phyloP scores from a whole-genome alignment of 75 land plant species.

The Isoetes taiwanensis region DNA sequence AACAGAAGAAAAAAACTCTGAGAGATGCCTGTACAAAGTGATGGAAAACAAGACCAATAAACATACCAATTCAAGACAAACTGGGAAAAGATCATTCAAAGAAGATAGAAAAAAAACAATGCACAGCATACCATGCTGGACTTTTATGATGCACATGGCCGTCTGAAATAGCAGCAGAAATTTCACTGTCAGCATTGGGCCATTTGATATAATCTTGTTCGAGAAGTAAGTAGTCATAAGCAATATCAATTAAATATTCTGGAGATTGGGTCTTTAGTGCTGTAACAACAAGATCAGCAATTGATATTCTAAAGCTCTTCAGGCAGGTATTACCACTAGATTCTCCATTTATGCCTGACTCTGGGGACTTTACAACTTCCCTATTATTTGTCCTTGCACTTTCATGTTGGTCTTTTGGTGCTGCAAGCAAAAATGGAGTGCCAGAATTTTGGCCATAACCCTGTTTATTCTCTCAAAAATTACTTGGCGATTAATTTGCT shows the following conservation, averaged over 20 bases:
- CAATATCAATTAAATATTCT: constrained; percentile 3
- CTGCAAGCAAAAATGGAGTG: constrained; percentile 15
- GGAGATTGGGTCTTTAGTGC: neutral
- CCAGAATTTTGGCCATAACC: constrained; percentile 16
- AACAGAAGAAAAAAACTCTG: neutral
- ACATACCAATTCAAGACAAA: neutral
- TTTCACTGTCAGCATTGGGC: constrained; percentile 23
- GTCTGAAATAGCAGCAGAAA: constrained; percentile 10
- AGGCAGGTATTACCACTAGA: neutral
- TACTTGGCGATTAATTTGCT: neutral
- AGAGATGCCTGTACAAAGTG: constrained; percentile 9
- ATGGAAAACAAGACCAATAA: neutral
- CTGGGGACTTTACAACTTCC: constrained; percentile 10
- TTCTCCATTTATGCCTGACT: constrained; percentile 8
- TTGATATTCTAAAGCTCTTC: constrained; percentile 12
- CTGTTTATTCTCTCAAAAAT: constrained; percentile 14
- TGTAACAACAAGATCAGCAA: constrained; percentile 9
- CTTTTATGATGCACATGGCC: neutral
- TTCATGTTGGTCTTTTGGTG: constrained; percentile 16
- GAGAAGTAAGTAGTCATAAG: neutral
- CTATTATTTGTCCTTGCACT: constrained; percentile 15
- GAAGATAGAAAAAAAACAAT: neutral
- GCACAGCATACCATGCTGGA: constrained; percentile 7
- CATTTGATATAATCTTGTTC: constrained; percentile 9
- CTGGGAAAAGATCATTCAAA: neutral